A percentile compares a stretch with the other conserved stretches of the same genome.
Conservation (phyloP, 1,284 basidiomycete genomes). For the Leccinum fuscescens region DNA sequence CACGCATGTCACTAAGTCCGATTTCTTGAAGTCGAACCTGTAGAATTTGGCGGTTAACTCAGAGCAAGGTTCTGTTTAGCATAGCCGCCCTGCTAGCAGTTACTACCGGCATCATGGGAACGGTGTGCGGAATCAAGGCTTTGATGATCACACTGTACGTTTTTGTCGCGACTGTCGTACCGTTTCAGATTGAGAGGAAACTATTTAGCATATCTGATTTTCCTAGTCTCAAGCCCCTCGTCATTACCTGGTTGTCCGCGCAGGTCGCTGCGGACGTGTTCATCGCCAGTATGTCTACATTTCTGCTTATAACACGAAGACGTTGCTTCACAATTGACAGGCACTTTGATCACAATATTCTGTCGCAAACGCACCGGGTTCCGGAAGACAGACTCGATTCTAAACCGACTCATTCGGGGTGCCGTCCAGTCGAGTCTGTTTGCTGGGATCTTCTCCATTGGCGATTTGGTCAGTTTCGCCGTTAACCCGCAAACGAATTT, state of each 20-base stretch:
- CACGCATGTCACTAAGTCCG: neutral
- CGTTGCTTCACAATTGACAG: conserved; percentile 10
- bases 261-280: neutral
- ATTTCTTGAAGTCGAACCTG: neutral
- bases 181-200: neutral
- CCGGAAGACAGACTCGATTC: conserved; percentile 42
- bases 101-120: conserved; percentile 38
- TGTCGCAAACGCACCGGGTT: conserved; percentile 43
- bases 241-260: neutral
- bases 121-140: conserved; percentile 37
- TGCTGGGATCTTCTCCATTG: conserved; percentile 43
- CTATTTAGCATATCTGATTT: neutral
- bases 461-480: conserved; percentile 42
- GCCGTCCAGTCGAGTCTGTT: conserved; percentile 48
- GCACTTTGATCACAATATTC: conserved; percentile 37
- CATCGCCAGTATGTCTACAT: neutral
- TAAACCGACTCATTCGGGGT: conserved; percentile 46
- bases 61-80: conserved; percentile 34
- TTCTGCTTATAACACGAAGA: neutral
- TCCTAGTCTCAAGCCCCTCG: neutral
- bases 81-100: conserved; percentile 35
- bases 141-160: conserved; percentile 40
- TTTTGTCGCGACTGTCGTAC: neutral
- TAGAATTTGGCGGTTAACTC: conserved; percentile 33
- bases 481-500: conserved; percentile 23